phyloP scores from a whole-genome alignment of 2,329 filamentous ascomycete species.

The Penicillium sp. region DNA sequence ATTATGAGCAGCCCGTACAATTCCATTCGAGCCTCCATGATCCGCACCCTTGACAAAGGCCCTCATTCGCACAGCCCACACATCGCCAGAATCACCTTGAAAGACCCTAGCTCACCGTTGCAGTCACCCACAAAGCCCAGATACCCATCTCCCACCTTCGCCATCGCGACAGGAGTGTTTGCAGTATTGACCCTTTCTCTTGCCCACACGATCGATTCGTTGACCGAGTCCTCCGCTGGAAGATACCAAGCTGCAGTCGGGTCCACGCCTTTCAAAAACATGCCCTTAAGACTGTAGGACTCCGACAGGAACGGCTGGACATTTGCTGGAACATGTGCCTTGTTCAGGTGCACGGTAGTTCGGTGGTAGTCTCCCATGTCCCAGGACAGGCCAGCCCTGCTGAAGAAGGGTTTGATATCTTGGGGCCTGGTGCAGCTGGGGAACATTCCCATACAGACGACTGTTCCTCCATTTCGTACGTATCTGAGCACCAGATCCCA shows the following conservation, averaged over 20 bases:
- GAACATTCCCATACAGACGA: slow-evolving; percentile 2
- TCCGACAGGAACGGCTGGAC: neutral
- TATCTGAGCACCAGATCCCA: neutral
- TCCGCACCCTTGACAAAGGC: too few species aligned
- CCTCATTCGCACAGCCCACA: neutral
- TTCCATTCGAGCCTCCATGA: too few species aligned
- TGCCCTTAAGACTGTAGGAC: neutral
- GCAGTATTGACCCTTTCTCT: neutral
- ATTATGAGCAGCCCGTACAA: too few species aligned
- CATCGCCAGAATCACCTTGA: neutral
- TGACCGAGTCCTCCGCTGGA: neutral
- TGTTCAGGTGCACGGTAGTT: neutral
- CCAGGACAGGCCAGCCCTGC: neutral
- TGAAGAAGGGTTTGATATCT: neutral
- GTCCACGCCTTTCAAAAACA: neutral
- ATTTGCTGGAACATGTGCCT: neutral
- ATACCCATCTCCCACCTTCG: neutral
- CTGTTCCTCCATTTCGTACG: neutral
- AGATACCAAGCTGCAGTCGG: neutral
- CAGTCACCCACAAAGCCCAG: neutral
- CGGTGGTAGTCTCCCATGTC: neutral
- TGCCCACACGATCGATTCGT: neutral
- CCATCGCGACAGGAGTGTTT: neutral
- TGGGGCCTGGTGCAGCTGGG: neutral
- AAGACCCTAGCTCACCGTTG: neutral